These are phyloP conservation scores for Ilex paraguariensis DNA, from an alignment of 305 asterid species.

Conservation along the genomic window DNA sequence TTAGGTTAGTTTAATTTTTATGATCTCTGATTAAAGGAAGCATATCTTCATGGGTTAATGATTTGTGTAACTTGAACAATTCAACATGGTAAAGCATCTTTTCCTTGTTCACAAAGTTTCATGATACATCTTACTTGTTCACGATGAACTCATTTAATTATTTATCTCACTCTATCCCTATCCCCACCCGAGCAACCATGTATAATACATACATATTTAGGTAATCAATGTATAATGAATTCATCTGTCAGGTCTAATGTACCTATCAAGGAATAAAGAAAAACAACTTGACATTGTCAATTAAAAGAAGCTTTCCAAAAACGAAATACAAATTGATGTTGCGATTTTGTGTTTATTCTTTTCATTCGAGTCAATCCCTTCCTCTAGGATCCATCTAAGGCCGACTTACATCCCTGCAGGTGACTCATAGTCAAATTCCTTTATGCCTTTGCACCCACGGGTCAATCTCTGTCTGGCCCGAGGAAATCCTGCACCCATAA, in stretches of 20 bases:
- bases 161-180: not conserved
- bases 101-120: conserved; percentile 12
- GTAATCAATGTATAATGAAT: not conserved
- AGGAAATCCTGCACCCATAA: too few relatives aligned
- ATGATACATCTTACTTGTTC: not conserved
- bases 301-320: too few relatives aligned
- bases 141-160: not conserved
- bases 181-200: not conserved
- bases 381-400: too few relatives aligned
- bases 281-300: too few relatives aligned
- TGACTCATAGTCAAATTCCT: too few relatives aligned
- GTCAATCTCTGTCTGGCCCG: too few relatives aligned
- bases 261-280: too few relatives aligned
- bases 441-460: too few relatives aligned
- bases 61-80: not conserved
- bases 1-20: not conserved
- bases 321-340: too few relatives aligned
- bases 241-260: not conserved
- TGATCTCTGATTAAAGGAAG: conserved; percentile 12
- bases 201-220: not conserved
- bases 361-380: too few relatives aligned
- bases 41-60: conserved; percentile 5
- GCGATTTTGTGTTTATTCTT: too few relatives aligned
- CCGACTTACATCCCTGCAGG: too few relatives aligned
- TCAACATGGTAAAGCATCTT: not conserved